Conservation (phyloP, 2,329 filamentous ascomycete genomes). For the Xylariaceae sp. region DNA sequence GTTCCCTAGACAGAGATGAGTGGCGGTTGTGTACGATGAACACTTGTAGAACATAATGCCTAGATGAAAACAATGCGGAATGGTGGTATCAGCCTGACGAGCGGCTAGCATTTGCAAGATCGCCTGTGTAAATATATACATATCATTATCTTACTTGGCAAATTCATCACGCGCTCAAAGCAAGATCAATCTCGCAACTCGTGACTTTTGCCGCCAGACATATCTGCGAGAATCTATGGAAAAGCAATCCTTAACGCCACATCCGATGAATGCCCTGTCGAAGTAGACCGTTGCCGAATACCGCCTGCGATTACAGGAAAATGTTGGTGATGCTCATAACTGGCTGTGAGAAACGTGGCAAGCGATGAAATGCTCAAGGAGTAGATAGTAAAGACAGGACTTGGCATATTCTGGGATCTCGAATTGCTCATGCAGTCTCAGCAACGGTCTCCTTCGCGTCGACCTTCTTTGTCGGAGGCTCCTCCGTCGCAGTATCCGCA, state of each 20-base stretch:
- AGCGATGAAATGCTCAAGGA: not conserved
- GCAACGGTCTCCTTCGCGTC: conserved; percentile 51
- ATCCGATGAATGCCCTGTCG: conserved; percentile 6
- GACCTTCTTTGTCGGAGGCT: conserved; percentile 64
- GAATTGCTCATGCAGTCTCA: conserved; percentile 23
- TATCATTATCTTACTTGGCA: not conserved
- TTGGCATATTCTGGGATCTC: not conserved
- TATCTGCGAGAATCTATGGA: conserved; percentile 7
- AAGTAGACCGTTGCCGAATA: conserved; percentile 5
- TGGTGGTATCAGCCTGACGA: not conserved
- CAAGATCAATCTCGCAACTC: not conserved
- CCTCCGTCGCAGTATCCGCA: conserved; percentile 48
- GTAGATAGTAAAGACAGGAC: not conserved
- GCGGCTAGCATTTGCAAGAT: not conserved
- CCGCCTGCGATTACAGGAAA: conserved; percentile 6
- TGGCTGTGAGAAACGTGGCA: not conserved
- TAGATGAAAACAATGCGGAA: no score
- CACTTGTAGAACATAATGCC: no score
- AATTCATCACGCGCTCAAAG: not conserved
- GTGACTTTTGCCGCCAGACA: conserved; percentile 3
- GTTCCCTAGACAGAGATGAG: not conserved
- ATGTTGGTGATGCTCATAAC: not conserved
- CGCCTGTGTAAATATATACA: not conserved
- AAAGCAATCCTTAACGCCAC: conserved; percentile 4
- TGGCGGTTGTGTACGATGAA: no score